Evolutionary conservation across 1,284 basidiomycete species (phyloP), one percentile per base, ranked within the genome.

Genomic region (Leccinum colubrinum): DNA sequence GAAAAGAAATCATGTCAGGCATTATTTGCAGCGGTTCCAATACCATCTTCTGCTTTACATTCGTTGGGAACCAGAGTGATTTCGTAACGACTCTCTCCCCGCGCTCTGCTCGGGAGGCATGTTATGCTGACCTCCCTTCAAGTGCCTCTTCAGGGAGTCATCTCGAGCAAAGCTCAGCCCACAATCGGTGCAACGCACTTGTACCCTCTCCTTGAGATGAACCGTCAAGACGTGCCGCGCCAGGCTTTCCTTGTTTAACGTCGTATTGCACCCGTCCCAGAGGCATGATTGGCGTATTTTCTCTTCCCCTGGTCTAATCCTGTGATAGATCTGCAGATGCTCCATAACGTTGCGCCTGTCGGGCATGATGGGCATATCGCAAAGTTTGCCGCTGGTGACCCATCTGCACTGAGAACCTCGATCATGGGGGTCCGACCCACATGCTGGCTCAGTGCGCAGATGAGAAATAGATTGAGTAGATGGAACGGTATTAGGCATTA

Each of bases 201-300:
- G 30, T 1, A 59, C 65, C 9, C 17, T 43, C 12, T 66, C 59
- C 60, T 63, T 71, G 14, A 63, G 54, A 43, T 70, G 69, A 0
- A 70, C 63, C 17, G 70, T 50, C 52, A 66, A 17, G 27, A 71
- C 63, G 22, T 74, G 69, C 6, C 69, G 67, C 9, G 58, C 57
- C 4, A 70, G 43, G 35, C 72, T 74, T 46, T 74, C 72, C 17
- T 62, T 71, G 7, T 74, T 70, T 61, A 70, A 57, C 2, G 2
- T 27, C 27, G 17, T 62, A 9, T 1, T 30, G 22, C 69, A 72
- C 2, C 25, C 27, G 1, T 62, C 51, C 69, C 70, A 71, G 6
- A n/a, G 6, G 53, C 69, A 70, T 4, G 4, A 8, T 46, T 60
- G 59, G 1, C 60, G 62, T 4, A 50, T 12, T 3, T 74, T 70